Percentiles rank a stretch among this genome's conserved stretches.
Evolutionary conservation across 768 basidiomycete species (phyloP).

Genomic region (Auricularia cornea): DNA sequence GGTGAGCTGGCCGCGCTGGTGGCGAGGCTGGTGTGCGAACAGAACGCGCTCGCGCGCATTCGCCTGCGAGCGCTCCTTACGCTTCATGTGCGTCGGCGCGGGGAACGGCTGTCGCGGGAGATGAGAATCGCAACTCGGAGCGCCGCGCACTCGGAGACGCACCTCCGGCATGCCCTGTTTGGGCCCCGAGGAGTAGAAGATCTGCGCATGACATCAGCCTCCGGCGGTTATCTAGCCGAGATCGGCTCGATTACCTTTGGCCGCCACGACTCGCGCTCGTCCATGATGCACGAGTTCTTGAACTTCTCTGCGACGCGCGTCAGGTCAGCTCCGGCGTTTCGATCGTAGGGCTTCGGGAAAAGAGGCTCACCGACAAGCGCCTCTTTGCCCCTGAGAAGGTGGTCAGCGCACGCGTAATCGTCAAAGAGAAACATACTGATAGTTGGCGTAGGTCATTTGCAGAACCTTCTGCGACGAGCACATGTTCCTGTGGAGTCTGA

Average conservation of each 20-base stretch:
- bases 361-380: constrained; percentile 48
- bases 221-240: not conserved
- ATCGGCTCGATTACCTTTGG: constrained; percentile 53
- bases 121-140: constrained; percentile 4
- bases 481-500: constrained; percentile 57
- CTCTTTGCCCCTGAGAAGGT: constrained; percentile 66
- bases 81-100: constrained; percentile 66
- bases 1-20: not conserved
- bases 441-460: constrained; percentile 89
- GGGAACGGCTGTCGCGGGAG: constrained; percentile 48
- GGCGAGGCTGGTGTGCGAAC: not conserved
- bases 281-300: constrained; percentile 87
- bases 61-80: constrained; percentile 75
- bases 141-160: not conserved
- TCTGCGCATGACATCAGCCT: constrained; percentile 1
- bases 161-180: constrained; percentile 61
- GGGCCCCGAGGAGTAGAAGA: constrained; percentile 54
- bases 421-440: constrained; percentile 57
- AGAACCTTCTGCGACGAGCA: constrained; percentile 86
- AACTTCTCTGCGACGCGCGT: constrained; percentile 47
- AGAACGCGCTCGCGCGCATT: constrained; percentile 27
- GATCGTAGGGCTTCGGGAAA: not conserved
- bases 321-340: not conserved
- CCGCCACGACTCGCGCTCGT: constrained; percentile 73
- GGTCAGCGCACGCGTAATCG: constrained; percentile 1